Evolutionary conservation across 371 early-diverging fungal species (phyloP), one percentile per base, ranked within the genome.

Genomic region (Lichtheimia hyalospora): DNA sequence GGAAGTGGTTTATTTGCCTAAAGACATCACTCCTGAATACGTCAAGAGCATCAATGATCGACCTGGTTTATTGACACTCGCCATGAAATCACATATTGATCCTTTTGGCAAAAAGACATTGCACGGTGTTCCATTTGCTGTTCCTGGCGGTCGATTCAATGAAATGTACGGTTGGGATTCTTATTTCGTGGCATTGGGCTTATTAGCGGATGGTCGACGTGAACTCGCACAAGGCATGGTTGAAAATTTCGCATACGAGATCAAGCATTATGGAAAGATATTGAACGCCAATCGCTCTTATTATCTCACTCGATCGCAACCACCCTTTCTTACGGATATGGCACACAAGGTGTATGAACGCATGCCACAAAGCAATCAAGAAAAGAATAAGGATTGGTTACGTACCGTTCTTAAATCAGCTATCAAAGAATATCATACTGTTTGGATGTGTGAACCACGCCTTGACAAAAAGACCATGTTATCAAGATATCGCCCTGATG

Each of bases 131-230:
- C 94, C 94, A 2, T 96, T 94, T 68, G 92, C 93, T 18, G 96
- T 96, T 1, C 97, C 96, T 1, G 97, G 97, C 20, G 97, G 97
- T 5, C 83, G 97, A 2, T 96, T 96, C 78, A 96, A 96, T 70
- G 97, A 96, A 71, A 94, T 93, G 91, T 96, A 96, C 69, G 96
- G 96, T 2, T 96, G 96, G 97, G 96, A 96, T 70, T 87, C 88
- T 34, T 95, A 94, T 68, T 96, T 96, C 74, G 93, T 92, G 63
- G 79, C 90, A 0, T 72, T 95, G 20, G 97, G 96, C 3, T 71
- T 96, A 28, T 67, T 93, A 41, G 82, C 84, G 6, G 95, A 94
- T 67, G 89, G 88, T 5, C 85, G 89, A n/a, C 61, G 88, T 21
- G 89, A 92, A 57, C 70, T 96, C 52, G 91, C 91, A 15, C 82